A percentile compares a stretch with the other conserved stretches of the same genome.
Evolutionary conservation across 441 rosid genomes (phyloP).

Genomic region (Codiaeum variegatum): DNA sequence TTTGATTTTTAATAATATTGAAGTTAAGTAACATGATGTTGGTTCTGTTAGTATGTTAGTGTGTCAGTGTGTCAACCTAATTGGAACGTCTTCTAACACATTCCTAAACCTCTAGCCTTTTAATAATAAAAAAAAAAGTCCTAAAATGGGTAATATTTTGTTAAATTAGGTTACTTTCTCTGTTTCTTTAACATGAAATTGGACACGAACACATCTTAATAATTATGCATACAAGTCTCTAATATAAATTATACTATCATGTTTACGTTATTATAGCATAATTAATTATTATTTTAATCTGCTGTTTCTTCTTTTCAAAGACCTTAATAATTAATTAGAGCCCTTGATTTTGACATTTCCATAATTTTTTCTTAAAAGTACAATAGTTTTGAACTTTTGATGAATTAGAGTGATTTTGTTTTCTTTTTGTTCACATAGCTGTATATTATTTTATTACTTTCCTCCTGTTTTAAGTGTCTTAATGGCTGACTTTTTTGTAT

Average conservation of each 20-base stretch:
- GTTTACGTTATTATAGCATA: background rate
- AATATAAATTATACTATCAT: background rate
- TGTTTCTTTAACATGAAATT: background rate
- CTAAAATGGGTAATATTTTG: too few species aligned
- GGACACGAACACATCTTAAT: background rate
- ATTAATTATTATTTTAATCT: background rate
- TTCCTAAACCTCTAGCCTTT: too few species aligned
- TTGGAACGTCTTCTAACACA: too few species aligned
- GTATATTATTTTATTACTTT: too few species aligned
- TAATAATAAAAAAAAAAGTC: too few species aligned
- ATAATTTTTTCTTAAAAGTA: background rate
- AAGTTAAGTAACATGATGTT: too few species aligned
- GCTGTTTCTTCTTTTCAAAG: background rate
- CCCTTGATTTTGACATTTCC: background rate
- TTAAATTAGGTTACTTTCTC: too few species aligned
- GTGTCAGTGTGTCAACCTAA: too few species aligned
- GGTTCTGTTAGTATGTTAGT: too few species aligned
- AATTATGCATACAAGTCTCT: background rate
- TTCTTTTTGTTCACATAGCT: background rate
- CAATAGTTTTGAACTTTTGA: background rate
- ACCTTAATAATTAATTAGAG: background rate
- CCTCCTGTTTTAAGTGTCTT: background rate
- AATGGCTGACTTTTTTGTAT: background rate
- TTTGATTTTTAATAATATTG: too few species aligned
- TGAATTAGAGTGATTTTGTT: background rate